Conservation (phyloP, 352 stramenopile species). For the Pythium sukuiense region DNA sequence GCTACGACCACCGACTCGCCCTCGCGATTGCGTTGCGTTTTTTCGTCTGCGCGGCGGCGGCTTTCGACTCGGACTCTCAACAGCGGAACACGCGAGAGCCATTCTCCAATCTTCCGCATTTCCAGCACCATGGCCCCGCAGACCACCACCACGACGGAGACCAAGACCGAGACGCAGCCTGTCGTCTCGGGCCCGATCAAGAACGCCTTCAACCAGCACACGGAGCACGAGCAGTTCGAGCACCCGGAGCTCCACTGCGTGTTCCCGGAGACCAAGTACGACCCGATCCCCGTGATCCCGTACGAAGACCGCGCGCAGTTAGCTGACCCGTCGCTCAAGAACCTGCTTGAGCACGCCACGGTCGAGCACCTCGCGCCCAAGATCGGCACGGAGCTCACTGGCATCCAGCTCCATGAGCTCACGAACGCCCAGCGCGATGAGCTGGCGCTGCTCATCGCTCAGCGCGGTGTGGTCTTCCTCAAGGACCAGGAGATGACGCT, state of each 20-base stretch:
- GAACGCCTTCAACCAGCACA: not conserved
- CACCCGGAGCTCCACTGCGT: conserved; percentile 2
- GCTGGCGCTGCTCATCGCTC: conserved; percentile 18
- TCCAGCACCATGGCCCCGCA: conserved; percentile 12
- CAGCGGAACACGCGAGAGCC: not conserved
- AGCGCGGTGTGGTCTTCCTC: conserved; percentile 22
- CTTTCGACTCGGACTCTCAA: not conserved
- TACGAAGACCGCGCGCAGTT: not conserved
- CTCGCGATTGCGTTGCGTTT: not conserved
- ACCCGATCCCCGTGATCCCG: not conserved
- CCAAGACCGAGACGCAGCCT: not conserved
- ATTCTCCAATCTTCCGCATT: conserved; percentile 6
- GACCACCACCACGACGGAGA: not conserved
- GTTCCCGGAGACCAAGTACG: conserved; percentile 5
- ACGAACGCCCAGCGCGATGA: conserved; percentile 30
- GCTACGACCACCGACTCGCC: not conserved
- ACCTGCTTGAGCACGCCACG: conserved; percentile 28
- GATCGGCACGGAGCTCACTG: conserved; percentile 30
- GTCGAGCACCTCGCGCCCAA: conserved; percentile 26
- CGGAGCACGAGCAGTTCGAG: not conserved
- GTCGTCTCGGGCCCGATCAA: not conserved
- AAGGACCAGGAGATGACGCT: conserved; percentile 24
- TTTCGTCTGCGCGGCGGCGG: not conserved
- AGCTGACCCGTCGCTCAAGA: conserved; percentile 18
- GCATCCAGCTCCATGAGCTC: conserved; percentile 36